Evolutionary conservation across 768 basidiomycete genomes (phyloP).

Genomic region (Amanita jacksonii): DNA sequence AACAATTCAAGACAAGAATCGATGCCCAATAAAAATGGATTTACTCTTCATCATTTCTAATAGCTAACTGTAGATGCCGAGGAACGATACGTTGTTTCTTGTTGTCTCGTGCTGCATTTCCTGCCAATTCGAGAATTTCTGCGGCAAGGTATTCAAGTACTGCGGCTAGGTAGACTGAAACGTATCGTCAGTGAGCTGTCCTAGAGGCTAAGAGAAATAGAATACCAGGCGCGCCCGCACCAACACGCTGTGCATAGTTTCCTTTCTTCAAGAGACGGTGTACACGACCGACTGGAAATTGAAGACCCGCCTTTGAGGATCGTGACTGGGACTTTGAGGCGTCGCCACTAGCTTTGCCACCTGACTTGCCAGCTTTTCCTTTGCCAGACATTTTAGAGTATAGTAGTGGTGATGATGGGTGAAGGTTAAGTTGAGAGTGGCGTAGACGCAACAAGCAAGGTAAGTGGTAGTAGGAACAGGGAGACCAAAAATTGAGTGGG

Average conservation of each 20-base stretch:
- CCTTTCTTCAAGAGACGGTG: conserved; percentile 84
- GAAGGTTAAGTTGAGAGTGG: conserved; percentile 5
- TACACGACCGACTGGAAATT: conserved; percentile 89
- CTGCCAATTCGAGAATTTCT: conserved; percentile 89
- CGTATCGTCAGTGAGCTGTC: conserved; percentile 2
- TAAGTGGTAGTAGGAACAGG: conserved; percentile 7
- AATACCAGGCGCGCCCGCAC: conserved; percentile 79
- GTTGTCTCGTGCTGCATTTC: conserved; percentile 75
- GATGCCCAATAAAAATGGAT: conserved; percentile 7
- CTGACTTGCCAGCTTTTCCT: conserved; percentile 36
- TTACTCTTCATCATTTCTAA: conserved; percentile 84
- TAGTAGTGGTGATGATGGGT: conserved; percentile 12
- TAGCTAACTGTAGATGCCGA: conserved; percentile 85
- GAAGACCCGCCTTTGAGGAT: conserved; percentile 66
- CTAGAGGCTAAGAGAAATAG: conserved; percentile 7
- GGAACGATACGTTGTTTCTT: conserved; percentile 94
- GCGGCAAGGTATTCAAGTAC: conserved; percentile 90
- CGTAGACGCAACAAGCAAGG: conserved; percentile 9
- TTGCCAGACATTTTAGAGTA: conserved; percentile 37
- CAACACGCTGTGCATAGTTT: conserved; percentile 82
- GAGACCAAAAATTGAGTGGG: conserved; percentile 16
- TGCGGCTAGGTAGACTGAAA: conserved; percentile 75
- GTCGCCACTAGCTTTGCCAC: conserved; percentile 40
- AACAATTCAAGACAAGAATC: neutral
- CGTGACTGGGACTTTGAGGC: conserved; percentile 53